phyloP scores from a whole-genome alignment of 371 early-diverging fungal genomes.

The Mucor circinelloides region DNA sequence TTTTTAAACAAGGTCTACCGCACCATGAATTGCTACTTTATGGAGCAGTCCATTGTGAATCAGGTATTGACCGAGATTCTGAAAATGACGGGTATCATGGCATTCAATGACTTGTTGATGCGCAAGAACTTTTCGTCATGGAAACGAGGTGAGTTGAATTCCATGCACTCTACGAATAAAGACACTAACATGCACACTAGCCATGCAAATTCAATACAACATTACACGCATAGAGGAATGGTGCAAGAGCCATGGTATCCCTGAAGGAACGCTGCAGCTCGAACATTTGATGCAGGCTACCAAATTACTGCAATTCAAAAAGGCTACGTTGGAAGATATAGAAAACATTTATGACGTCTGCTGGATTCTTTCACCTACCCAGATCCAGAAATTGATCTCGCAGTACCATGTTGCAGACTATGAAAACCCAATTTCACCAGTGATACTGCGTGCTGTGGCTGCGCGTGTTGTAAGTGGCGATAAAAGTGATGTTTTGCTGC shows the following conservation, averaged over 20 bases:
- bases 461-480: slow-evolving; percentile 77
- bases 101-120: slow-evolving; percentile 96
- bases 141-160: slow-evolving; percentile 69
- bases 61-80: slow-evolving; percentile 90
- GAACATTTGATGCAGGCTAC: slow-evolving; percentile 94
- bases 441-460: slow-evolving; percentile 86
- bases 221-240: slow-evolving; percentile 95
- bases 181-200: slow-evolving; percentile 47
- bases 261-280: slow-evolving; percentile 87
- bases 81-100: slow-evolving; percentile 85
- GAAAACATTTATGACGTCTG: slow-evolving; percentile 96
- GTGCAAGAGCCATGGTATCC: slow-evolving; percentile 90
- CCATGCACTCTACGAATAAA: too few relatives aligned
- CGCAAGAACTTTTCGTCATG: slow-evolving; percentile 85
- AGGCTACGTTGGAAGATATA: slow-evolving; percentile 87
- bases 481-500: slow-evolving; percentile 78
- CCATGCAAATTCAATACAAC: slow-evolving; percentile 98
- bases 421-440: slow-evolving; percentile 82
- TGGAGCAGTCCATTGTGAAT: slow-evolving; percentile 73
- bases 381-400: slow-evolving; percentile 93
- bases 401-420: slow-evolving; percentile 78
- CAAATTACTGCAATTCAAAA: slow-evolving; percentile 92
- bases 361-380: slow-evolving; percentile 90
- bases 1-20: slow-evolving; percentile 88
- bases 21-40: slow-evolving; percentile 91